A percentile compares a stretch with the other conserved stretches of the same genome.
These are phyloP conservation scores for Mycena kentingensis DNA, from an alignment of 768 basidiomycete species.

Conservation along the genomic window DNA sequence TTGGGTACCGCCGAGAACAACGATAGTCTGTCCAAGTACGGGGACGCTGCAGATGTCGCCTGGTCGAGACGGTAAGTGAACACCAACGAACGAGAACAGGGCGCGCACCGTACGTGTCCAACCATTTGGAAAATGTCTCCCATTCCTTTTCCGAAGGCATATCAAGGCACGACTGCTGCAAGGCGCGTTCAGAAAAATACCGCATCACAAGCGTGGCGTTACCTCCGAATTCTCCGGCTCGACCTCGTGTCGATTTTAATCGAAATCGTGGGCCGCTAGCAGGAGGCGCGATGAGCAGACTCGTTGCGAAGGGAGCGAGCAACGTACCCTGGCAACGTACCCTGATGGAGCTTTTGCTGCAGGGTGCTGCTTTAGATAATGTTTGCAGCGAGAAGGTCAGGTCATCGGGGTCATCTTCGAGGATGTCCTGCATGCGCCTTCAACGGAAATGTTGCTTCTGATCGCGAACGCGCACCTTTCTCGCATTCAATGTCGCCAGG, in stretches of 20 bases:
- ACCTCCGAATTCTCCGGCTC: slow-evolving; percentile 38
- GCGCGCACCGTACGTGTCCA: slow-evolving; percentile 51
- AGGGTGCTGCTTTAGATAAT: slow-evolving; percentile 40
- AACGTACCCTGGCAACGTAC: too few species aligned
- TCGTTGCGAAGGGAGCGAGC: slow-evolving; percentile 12
- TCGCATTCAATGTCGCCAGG: slow-evolving; percentile 54
- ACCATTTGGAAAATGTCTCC: slow-evolving; percentile 55
- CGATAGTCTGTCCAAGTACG: slow-evolving; percentile 59
- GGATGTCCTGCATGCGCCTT: slow-evolving; percentile 35
- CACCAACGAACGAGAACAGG: neutral
- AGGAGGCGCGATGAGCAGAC: slow-evolving; percentile 8
- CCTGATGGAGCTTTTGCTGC: slow-evolving; percentile 36
- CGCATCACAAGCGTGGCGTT: too few species aligned
- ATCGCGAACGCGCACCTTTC: slow-evolving; percentile 23
- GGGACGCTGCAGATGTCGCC: slow-evolving; percentile 64
- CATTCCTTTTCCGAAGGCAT: slow-evolving; percentile 54
- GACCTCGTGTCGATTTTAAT: slow-evolving; percentile 65
- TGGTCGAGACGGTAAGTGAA: slow-evolving; percentile 30
- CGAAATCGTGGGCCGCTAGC: slow-evolving; percentile 53
- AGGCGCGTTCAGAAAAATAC: too few species aligned
- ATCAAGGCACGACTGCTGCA: too few species aligned
- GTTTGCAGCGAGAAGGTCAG: slow-evolving; percentile 50
- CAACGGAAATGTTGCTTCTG: neutral
- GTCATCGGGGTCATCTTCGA: slow-evolving; percentile 49
- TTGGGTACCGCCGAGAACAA: slow-evolving; percentile 56